These are phyloP conservation scores for Cercospora janseana DNA, from an alignment of 2,329 filamentous ascomycete genomes.

Conservation along the genomic window DNA sequence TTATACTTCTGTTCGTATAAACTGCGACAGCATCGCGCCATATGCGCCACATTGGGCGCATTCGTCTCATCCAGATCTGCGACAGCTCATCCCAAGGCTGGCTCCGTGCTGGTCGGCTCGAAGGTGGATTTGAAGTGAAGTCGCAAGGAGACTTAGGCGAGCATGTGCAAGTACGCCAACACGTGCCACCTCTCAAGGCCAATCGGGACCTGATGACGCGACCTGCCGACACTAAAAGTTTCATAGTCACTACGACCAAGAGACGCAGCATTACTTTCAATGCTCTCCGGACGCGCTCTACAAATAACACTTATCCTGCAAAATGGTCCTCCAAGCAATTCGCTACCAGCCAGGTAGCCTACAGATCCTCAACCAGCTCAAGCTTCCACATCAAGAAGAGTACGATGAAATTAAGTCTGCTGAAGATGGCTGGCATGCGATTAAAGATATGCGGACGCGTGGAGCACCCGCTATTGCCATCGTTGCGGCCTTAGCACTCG, in stretches of 20 bases:
- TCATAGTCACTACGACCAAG: conserved; percentile 7
- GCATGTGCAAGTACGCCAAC: not conserved
- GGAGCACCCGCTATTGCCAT: conserved; percentile 95
- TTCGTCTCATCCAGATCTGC: no score
- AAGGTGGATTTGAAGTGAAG: not conserved
- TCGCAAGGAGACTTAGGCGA: not conserved
- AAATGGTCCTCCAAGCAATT: conserved; percentile 71
- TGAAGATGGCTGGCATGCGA: conserved; percentile 77
- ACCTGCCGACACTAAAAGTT: conserved; percentile 15
- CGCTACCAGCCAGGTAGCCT: conserved; percentile 70
- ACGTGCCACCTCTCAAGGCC: conserved; percentile 4
- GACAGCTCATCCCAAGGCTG: no score
- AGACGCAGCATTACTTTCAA: no score
- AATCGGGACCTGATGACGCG: conserved; percentile 13
- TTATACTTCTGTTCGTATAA: no score
- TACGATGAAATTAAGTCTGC: conserved; percentile 70
- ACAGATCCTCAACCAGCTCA: conserved; percentile 79
- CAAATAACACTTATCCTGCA: not conserved
- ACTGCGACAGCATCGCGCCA: no score
- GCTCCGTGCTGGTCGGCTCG: no score
- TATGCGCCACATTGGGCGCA: no score
- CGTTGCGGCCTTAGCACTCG: conserved; percentile 85
- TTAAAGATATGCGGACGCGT: conserved; percentile 74
- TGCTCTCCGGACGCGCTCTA: not conserved
- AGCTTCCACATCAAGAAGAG: conserved; percentile 73